Percentiles rank a stretch among this genome's conserved stretches.
These are phyloP conservation scores for Pleurotus eryngii DNA, from an alignment of 768 basidiomycete genomes.

Conservation along the genomic window DNA sequence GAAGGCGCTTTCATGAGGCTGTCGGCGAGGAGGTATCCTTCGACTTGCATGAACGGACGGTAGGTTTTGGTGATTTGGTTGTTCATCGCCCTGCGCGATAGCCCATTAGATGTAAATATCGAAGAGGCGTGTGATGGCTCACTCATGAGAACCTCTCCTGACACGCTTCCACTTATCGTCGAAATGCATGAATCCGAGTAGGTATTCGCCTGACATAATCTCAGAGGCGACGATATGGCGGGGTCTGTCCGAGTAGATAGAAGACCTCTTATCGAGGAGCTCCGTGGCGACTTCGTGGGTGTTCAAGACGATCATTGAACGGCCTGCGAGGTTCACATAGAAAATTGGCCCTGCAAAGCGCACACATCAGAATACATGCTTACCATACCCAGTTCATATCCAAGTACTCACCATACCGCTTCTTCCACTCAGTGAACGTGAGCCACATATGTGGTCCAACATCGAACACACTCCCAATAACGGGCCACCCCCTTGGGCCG, in stretches of 20 bases:
- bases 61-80: conserved; percentile 9
- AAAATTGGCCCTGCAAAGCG: conserved; percentile 21
- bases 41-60: conserved; percentile 9
- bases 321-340: conserved; percentile 30
- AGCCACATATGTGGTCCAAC: conserved; percentile 13
- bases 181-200: conserved; percentile 21
- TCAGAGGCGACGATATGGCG: conserved; percentile 15
- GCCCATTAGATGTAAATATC: not conserved
- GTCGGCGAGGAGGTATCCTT: conserved; percentile 11
- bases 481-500: conserved; percentile 14
- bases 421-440: conserved; percentile 13
- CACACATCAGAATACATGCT: not conserved
- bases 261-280: conserved; percentile 28
- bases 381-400: no score
- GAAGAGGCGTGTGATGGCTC: not conserved
- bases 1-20: conserved; percentile 9
- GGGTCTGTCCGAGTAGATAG: conserved; percentile 24
- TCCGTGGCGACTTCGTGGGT: conserved; percentile 26
- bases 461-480: conserved; percentile 19
- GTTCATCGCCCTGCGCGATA: conserved; percentile 5
- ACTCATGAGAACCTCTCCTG: conserved; percentile 18
- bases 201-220: conserved; percentile 24
- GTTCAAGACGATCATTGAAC: conserved; percentile 34
- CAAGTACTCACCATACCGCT: conserved; percentile 13
- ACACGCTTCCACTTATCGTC: conserved; percentile 18